Conservation (phyloP, 192 early-diverging fungal genomes). For the Coemansia sp. region DNA sequence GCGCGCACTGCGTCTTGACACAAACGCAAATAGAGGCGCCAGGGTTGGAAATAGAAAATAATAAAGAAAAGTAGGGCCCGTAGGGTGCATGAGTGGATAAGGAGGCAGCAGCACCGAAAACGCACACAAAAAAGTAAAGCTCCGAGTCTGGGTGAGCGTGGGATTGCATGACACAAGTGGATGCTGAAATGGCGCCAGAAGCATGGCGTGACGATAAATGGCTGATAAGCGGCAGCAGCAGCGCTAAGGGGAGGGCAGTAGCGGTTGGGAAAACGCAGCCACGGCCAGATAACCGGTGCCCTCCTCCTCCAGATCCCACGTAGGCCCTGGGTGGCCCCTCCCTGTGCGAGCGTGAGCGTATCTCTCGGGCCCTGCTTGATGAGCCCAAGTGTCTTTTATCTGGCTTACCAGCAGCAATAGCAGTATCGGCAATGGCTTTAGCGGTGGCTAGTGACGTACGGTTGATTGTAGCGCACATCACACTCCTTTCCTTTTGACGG, state of each 20-base stretch:
- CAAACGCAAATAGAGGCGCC: background rate
- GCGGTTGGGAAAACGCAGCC: background rate
- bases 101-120: background rate
- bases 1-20: background rate
- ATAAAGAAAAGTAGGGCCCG: background rate
- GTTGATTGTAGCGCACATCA: too few species aligned
- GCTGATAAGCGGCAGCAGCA: slow-evolving; percentile 1
- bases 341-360: background rate
- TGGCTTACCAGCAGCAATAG: too few species aligned
- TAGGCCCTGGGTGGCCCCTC: background rate
- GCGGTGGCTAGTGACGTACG: too few species aligned
- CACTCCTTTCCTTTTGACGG: too few species aligned
- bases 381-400: background rate
- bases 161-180: background rate
- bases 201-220: slow-evolving; percentile 9
- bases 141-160: background rate
- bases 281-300: slow-evolving; percentile 1
- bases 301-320: slow-evolving; percentile 1
- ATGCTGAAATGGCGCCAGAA: background rate
- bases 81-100: background rate
- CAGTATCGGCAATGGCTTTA: too few species aligned
- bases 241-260: background rate
- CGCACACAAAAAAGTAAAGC: background rate
- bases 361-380: background rate
- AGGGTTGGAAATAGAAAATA: background rate